Base-by-base conservation (phyloP, 2,329 filamentous ascomycete genomes). In the Alternaria rosae region DNA sequence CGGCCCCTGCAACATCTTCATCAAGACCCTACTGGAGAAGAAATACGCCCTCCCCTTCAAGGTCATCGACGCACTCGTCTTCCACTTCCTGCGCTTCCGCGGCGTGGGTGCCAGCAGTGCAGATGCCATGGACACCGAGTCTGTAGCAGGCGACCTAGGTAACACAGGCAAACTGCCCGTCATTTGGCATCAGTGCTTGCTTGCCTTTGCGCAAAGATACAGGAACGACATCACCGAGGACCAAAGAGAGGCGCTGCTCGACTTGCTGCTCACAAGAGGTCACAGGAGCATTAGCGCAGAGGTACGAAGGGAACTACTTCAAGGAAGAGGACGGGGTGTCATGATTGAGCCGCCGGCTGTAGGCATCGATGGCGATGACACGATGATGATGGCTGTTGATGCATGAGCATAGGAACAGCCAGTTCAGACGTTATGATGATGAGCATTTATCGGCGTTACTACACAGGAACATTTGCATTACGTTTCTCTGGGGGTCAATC, bases 191-290 rank as follows among this genome's bases (percentile, higher is more conserved):
- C 94, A 98, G 82, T 93, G 91, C 71, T 84, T 99, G 28, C 82
- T 99, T 57, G 91, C 92, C 2, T 99, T 99, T 81, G 93, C 95
- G 25, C 92, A 97, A 81, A 86, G 94, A 59, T 99, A 98, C 82
- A 90, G 93, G 75, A 96, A 97, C 70, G 94, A 98, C 79, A 94
- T 97, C 70, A 97, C 93, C 2, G 94, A 97, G 78, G 94, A 97
- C 70, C 94, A 97, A 83, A 86, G 94, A 70, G 94, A 99, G 81
- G 92, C 93, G 1, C 82, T 99, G 53, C 83, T 99, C 6, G 95
- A 99, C 81, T 81, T 99, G 62, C 83, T 99, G 17, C 84, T 97
- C 44, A 90, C 89, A 5, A 89, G 94, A 64, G 94, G 94, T 0
- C 95, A 99, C 81, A 89, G 89, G 64, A 88, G 90, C 62, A 97